These are phyloP conservation scores for Arabidopsis hybrid DNA, from an alignment of 441 rosid species.

Conservation along the genomic window DNA sequence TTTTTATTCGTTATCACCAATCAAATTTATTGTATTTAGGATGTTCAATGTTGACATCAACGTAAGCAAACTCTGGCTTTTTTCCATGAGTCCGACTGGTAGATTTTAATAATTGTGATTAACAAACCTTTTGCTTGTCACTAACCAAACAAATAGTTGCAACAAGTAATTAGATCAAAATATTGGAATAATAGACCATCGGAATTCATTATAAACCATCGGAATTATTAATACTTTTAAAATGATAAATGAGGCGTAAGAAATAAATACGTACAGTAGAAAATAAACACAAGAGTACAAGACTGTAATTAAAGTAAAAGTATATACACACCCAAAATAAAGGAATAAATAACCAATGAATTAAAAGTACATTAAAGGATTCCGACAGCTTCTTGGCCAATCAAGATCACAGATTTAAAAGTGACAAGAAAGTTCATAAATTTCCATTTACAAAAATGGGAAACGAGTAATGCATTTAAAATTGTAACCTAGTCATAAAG, in stretches of 20 bases:
- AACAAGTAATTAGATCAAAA: conserved; percentile 2
- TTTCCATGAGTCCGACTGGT: neutral
- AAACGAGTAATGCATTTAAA: conserved; percentile 15
- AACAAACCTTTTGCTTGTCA: conserved; percentile 6
- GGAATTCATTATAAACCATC: neutral
- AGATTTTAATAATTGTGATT: neutral
- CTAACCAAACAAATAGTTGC: conserved; percentile 12
- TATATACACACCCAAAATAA: neutral
- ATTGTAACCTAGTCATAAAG: conserved; percentile 38
- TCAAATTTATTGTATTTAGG: conserved; percentile 5
- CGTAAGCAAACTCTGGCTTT: conserved; percentile 16
- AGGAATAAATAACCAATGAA: neutral
- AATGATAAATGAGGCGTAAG: conserved; percentile 23
- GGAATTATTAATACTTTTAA: neutral
- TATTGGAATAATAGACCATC: neutral
- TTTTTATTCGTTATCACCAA: conserved; percentile 9
- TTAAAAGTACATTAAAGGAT: conserved; percentile 15
- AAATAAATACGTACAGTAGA: neutral
- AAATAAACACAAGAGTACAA: neutral
- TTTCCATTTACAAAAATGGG: conserved; percentile 29
- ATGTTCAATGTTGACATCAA: conserved; percentile 18
- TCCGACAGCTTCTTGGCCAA: conserved; percentile 36
- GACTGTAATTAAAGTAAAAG: neutral
- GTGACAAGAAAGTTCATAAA: conserved; percentile 36
- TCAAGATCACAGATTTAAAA: conserved; percentile 33